Base-by-base conservation (phyloP, 208 protist genomes). In the Wallacemonas collosoma region DNA sequence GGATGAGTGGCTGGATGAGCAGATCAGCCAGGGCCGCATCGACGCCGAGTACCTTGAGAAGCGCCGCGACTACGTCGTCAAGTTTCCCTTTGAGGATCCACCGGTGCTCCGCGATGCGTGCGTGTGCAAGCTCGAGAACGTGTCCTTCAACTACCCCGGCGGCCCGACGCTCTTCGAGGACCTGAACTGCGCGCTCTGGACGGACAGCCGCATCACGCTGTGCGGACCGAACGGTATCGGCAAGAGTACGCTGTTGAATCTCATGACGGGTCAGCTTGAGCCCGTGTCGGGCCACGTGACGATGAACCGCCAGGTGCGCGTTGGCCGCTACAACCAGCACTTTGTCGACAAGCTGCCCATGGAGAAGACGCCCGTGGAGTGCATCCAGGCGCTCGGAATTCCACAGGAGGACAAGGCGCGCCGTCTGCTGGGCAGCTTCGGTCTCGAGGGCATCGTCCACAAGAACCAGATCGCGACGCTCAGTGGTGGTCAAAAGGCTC, bases 401-500 rank as follows among this genome's bases (percentile, higher is more conserved):
- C 63, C 66, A 2, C 85, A 81, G 55, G 93, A 95, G 75, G 85
- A 90, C 72, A 91, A 95, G 73, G 91, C 91, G 11, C 89, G 93
- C 14, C 83, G 85, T 61, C 81, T 90, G 39, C 80, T 97, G 12
- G 93, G 93, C 36, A 90, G 89, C 70, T 96, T 97, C 68, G 93
- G 93, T 2, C 76, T 97, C 50, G 90, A 97, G 72, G 87, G 90
- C 48, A 84, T 90, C 50, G 88, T 90, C 35, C 93, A 97, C 75
- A 88, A 93, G 67, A 91, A 95, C 67, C 86, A 93, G 65, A 98
- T 98, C 74, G 80, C 82, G 35, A 98, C 93, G 39, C 84, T 98
- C 8, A 97, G 90, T 75, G 97, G 96, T 39, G 97, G 98, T 0
- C 96, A 99, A 79, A 97, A 98, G 77, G 88, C 93, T 15, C 89